phyloP scores from a whole-genome alignment of 345 rosid species.

The Sonneratia alba region DNA sequence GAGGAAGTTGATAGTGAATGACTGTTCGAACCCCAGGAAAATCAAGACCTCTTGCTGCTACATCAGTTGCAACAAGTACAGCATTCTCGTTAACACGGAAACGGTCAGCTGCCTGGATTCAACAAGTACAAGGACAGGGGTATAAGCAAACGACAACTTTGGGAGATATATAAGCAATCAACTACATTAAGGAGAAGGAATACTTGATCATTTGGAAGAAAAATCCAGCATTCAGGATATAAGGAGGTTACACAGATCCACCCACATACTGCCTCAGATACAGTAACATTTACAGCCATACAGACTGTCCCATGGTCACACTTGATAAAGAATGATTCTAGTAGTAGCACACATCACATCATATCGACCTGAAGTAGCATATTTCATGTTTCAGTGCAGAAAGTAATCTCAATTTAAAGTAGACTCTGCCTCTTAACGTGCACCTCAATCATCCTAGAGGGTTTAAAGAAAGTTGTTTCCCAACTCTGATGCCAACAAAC shows the following conservation, averaged over 20 bases:
- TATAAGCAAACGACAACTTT: too few relatives aligned
- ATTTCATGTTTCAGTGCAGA: background rate
- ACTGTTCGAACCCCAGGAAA: conserved; percentile 89
- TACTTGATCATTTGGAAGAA: background rate
- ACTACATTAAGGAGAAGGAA: too few relatives aligned
- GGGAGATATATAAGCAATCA: too few relatives aligned
- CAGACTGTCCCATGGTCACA: background rate
- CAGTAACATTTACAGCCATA: background rate
- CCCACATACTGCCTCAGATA: too few relatives aligned
- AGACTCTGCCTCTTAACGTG: background rate
- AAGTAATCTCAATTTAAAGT: background rate
- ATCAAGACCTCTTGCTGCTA: conserved; percentile 98
- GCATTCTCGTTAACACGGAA: conserved; percentile 74
- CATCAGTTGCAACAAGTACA: conserved; percentile 87
- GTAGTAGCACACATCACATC: background rate
- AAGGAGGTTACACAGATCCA: background rate
- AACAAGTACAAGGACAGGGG: background rate
- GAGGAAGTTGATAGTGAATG: conserved; percentile 96
- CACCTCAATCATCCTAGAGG: background rate
- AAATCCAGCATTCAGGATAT: background rate
- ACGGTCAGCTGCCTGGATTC: conserved; percentile 70
- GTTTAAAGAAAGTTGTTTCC: background rate
- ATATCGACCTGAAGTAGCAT: background rate
- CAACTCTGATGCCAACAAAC: background rate
- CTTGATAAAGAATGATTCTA: background rate